A percentile compares a stretch with the other conserved stretches of the same genome.
Conservation (phyloP, 2,329 filamentous ascomycete genomes). For the Coniochaeta sp. region DNA sequence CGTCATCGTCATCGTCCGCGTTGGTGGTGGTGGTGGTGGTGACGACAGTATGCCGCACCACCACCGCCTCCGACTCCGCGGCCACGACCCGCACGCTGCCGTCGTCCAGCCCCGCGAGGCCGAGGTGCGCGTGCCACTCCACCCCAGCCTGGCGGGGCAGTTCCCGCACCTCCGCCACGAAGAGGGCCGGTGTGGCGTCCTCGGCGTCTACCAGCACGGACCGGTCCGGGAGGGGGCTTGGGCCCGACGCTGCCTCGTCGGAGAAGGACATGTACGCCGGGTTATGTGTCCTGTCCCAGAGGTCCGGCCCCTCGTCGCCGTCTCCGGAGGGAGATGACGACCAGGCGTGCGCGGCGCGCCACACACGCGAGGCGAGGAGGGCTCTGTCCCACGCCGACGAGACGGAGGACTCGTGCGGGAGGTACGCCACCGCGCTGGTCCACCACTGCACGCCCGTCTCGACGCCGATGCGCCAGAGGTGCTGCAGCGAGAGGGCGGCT, state of each 20-base stretch:
- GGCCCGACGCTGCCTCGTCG: constrained; percentile 13
- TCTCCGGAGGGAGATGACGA: constrained; percentile 27
- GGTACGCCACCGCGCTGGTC: constrained; percentile 68
- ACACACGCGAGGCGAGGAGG: constrained; percentile 35
- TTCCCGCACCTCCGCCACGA: constrained; percentile 67
- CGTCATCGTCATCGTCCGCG: too few species aligned
- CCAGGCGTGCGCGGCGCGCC: constrained; percentile 36
- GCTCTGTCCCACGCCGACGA: constrained; percentile 23
- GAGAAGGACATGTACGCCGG: constrained; percentile 35
- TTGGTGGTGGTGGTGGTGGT: too few species aligned
- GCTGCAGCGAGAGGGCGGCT: constrained; percentile 71
- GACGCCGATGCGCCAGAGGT: constrained; percentile 75
- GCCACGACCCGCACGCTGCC: constrained; percentile 3
- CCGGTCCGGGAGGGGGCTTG: constrained; percentile 42
- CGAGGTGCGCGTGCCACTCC: constrained; percentile 75
- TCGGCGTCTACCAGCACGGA: constrained; percentile 25
- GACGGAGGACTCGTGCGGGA: constrained; percentile 34
- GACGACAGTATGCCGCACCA: not conserved
- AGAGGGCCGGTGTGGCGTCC: constrained; percentile 52
- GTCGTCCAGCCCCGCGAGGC: constrained; percentile 34
- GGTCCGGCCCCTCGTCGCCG: constrained; percentile 49
- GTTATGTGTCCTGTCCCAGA: constrained; percentile 62
- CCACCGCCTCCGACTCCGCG: not conserved
- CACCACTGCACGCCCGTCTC: constrained; percentile 68
- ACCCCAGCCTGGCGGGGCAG: constrained; percentile 68